Conservation (phyloP, 164 flowering plant species). For the Cinnamomum chago region DNA sequence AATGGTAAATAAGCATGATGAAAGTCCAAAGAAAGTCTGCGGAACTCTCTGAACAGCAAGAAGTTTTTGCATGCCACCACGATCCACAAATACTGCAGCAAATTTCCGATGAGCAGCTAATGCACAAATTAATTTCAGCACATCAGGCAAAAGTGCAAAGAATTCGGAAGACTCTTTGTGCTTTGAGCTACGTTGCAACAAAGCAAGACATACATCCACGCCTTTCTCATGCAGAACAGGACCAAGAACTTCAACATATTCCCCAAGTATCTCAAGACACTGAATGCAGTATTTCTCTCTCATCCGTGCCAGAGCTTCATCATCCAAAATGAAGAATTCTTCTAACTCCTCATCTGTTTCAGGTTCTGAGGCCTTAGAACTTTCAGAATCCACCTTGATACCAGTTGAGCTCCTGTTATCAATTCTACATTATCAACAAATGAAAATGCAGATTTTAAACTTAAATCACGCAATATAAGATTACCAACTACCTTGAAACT, state of each 20-base stretch:
- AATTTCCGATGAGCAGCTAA: constrained; percentile 94
- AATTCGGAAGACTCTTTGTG: constrained; percentile 38
- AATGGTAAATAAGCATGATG: constrained; percentile 89
- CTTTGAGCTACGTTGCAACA: constrained; percentile 55
- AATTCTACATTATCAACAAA: constrained; percentile 3
- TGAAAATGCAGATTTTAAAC: background rate
- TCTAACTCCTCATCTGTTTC: constrained; percentile 58
- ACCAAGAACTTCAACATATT: constrained; percentile 94
- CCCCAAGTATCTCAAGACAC: constrained; percentile 84
- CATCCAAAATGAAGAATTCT: constrained; percentile 57
- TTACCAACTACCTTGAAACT: constrained; percentile 56
- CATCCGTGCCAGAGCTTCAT: constrained; percentile 53
- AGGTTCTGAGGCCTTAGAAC: constrained; percentile 27
- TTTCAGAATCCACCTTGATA: constrained; percentile 27
- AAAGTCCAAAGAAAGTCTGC: constrained; percentile 80
- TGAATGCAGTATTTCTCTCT: constrained; percentile 87
- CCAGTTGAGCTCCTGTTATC: constrained; percentile 41
- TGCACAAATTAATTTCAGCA: constrained; percentile 84
- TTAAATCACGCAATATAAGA: background rate
- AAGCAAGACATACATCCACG: constrained; percentile 87
- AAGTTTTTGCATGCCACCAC: constrained; percentile 91
- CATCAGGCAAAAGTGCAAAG: constrained; percentile 58
- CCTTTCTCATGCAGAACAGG: constrained; percentile 97
- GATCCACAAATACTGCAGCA: constrained; percentile 92
- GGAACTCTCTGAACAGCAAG: constrained; percentile 70